Percentiles rank a stretch among this genome's conserved stretches.
phyloP scores from a whole-genome alignment of 208 protist genomes.

The Strigomonas culicis region DNA sequence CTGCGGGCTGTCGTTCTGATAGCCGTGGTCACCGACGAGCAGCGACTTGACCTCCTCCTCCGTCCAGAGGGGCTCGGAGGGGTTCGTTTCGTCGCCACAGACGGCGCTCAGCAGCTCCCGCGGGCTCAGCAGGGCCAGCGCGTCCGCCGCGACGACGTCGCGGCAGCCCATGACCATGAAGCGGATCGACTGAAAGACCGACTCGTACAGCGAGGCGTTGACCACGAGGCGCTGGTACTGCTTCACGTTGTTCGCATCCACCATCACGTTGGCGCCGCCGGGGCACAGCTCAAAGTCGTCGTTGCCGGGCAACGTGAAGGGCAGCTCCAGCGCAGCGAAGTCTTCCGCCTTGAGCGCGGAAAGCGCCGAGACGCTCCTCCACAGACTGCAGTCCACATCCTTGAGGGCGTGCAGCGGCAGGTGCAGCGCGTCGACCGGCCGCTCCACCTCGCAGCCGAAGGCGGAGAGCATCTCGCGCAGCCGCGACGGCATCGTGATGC shows the following conservation, averaged over 20 bases:
- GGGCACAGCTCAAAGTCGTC: constrained; percentile 60
- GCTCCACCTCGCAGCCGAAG: constrained; percentile 18
- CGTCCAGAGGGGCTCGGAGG: constrained; percentile 71
- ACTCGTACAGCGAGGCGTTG: constrained; percentile 67
- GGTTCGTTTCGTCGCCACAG: constrained; percentile 45
- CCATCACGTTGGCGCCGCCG: constrained; percentile 37
- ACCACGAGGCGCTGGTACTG: constrained; percentile 59
- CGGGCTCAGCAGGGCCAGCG: constrained; percentile 48
- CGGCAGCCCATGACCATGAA: constrained; percentile 63
- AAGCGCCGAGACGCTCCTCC: constrained; percentile 43
- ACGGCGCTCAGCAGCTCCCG: constrained; percentile 62
- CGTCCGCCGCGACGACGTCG: constrained; percentile 73
- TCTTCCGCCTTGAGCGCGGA: constrained; percentile 27
- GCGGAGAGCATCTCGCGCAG: constrained; percentile 7
- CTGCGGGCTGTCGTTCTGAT: constrained; percentile 80
- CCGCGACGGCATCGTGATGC: constrained; percentile 18
- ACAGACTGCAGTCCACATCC: constrained; percentile 55
- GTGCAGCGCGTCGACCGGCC: constrained; percentile 63
- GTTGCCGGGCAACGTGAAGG: constrained; percentile 80
- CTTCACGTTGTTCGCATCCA: constrained; percentile 46
- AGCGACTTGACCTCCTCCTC: constrained; percentile 63
- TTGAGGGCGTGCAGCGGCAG: constrained; percentile 46
- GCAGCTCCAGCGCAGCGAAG: constrained; percentile 54
- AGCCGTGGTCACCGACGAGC: constrained; percentile 88
- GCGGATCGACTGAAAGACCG: constrained; percentile 55